Evolutionary conservation across 139 green algal genomes (phyloP), one percentile per base, ranked within the genome.

Genomic region (Picochlorum sp.): DNA sequence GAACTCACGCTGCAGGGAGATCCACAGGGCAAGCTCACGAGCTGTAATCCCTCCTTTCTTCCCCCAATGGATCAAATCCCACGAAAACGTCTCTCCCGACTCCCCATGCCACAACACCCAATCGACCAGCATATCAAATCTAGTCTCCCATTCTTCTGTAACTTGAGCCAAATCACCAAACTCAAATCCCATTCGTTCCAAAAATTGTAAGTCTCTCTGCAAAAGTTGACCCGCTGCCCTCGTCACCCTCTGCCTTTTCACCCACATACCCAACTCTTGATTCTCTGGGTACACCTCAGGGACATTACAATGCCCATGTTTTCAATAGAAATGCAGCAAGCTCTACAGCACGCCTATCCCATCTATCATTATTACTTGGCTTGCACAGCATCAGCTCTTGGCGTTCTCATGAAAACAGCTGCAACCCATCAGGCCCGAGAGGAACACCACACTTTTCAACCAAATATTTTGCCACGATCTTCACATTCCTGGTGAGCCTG

Each of bases 351-450:
- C 81, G 61, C 11, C 79, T 62, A 59, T 87, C 80, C 76, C 80
- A 87, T 5, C 79, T 60, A 55, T 87, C 81, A 44, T 78, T 73
- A 30, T 45, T 64, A 20, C 58, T 77, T 20, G 81, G 79, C 68
- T 87, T 87, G 71, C 80, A 87, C 18, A 83, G 76, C 75, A 87
- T 76, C 44, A 87, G 63, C 49, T 77, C 38, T 4, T 4, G 81
- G 81, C 21, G 67, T 56, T 26, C 45, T 50, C 2, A 61, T 23
- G 32, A 85, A 71, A 18, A 83, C 63, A 32, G 67, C 62, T 4
- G 66, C 79, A 7, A 85, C 74, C 78, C 78, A 20, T 74, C 38
- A 24, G 45, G 55, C 9, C 76, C 71, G 59, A 66, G 58, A 4
- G 68, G 54, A 2, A 87, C 55, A 14, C 70, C 65, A 41, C 75